Evolutionary conservation across 257 asterid species (phyloP).

Genomic region (Nemophila menziesii): DNA sequence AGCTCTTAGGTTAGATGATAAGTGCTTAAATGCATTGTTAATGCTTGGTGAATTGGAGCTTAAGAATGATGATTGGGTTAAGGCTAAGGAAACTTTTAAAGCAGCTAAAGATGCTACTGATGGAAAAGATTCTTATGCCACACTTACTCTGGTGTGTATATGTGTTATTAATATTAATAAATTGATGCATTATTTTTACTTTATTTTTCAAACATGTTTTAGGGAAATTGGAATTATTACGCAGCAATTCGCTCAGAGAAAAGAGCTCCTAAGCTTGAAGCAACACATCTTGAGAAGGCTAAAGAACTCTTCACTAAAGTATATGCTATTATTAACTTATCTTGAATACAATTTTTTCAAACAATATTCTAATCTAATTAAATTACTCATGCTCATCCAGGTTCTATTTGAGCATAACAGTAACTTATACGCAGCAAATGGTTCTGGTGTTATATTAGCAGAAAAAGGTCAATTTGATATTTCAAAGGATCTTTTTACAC

Average conservation of each 20-base stretch:
- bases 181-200: not conserved
- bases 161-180: constrained; percentile 6
- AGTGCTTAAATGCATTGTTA: constrained; percentile 78
- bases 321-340: constrained; percentile 21
- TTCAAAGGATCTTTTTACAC: constrained; percentile 89
- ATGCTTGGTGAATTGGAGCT: constrained; percentile 99
- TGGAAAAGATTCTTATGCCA: constrained; percentile 87
- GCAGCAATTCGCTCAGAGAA: constrained; percentile 62
- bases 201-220: constrained; percentile 17
- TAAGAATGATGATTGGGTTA: constrained; percentile 99
- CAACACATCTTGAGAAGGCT: constrained; percentile 95
- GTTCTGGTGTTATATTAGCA: constrained; percentile 93
- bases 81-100: constrained; percentile 94
- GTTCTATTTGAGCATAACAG: constrained; percentile 73
- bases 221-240: constrained; percentile 98
- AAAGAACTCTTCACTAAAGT: constrained; percentile 92
- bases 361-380: not conserved
- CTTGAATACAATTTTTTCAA: constrained; percentile 7
- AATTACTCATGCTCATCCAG: constrained; percentile 23
- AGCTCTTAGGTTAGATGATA: constrained; percentile 82
- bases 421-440: constrained; percentile 97
- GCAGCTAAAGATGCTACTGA: constrained; percentile 62
- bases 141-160: constrained; percentile 91
- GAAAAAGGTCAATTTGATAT: constrained; percentile 96
- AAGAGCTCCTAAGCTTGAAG: constrained; percentile 87